A percentile compares a stretch with the other conserved stretches of the same genome.
These are phyloP conservation scores for Onygenales sp. DNA, from an alignment of 2,329 filamentous ascomycete species.

Conservation along the genomic window DNA sequence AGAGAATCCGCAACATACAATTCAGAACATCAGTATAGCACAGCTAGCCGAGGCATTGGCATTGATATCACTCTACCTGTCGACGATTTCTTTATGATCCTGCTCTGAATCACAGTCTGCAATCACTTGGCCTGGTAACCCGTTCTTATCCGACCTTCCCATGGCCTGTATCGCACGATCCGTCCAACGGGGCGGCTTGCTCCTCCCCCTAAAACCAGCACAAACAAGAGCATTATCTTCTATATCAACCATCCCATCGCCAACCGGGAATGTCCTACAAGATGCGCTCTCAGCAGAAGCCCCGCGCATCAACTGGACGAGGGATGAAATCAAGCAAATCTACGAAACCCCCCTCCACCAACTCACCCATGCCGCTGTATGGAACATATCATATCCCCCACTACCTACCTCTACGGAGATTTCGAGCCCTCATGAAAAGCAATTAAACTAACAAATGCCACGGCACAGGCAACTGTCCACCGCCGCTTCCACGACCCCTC, in stretches of 20 bases:
- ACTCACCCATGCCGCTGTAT: slow-evolving; percentile 62
- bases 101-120: too few species aligned
- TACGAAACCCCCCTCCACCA: slow-evolving; percentile 77
- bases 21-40: too few species aligned
- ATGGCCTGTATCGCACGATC: too few species aligned
- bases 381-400: background rate
- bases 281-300: slow-evolving; percentile 26
- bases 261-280: slow-evolving; percentile 23
- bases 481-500: slow-evolving; percentile 76
- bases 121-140: too few species aligned
- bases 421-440: too few species aligned
- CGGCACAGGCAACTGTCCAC: slow-evolving; percentile 61
- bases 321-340: slow-evolving; percentile 69
- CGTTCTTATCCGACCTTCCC: too few species aligned
- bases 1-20: too few species aligned
- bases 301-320: slow-evolving; percentile 68
- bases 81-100: too few species aligned
- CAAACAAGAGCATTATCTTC: slow-evolving; percentile 20
- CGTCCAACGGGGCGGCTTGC: background rate
- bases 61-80: too few species aligned
- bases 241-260: slow-evolving; percentile 11
- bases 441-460: background rate
- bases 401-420: background rate
- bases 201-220: background rate
- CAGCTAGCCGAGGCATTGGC: too few species aligned